These are phyloP conservation scores for Phialemoniopsis sp. DNA, from an alignment of 2,329 filamentous ascomycete species.

Conservation along the genomic window DNA sequence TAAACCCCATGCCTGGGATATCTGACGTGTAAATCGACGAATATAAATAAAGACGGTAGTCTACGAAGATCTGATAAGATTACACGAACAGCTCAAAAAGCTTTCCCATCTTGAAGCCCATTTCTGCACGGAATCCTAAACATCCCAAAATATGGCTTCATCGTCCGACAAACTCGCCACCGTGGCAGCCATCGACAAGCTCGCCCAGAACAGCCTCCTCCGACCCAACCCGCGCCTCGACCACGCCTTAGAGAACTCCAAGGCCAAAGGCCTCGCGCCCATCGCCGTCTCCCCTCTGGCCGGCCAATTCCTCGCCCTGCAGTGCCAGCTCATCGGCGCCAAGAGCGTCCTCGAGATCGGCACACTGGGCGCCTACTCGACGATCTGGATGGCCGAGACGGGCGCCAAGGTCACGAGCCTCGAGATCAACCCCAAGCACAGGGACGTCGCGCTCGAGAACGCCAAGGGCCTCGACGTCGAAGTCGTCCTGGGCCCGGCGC, in stretches of 20 bases:
- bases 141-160: too few relatives aligned
- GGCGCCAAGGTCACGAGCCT: conserved; percentile 42
- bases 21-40: too few relatives aligned
- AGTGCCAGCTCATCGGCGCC: conserved; percentile 26
- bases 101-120: too few relatives aligned
- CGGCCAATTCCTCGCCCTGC: conserved; percentile 33
- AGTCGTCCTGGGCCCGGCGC: conserved; percentile 36
- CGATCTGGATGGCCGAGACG: conserved; percentile 44
- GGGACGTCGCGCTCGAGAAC: conserved; percentile 41
- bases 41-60: too few relatives aligned
- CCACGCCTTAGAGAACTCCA: conserved; percentile 23
- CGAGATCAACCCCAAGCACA: conserved; percentile 41
- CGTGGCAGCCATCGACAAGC: conserved; percentile 6
- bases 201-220: conserved; percentile 10
- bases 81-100: too few relatives aligned
- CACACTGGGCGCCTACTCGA: conserved; percentile 49
- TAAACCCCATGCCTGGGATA: too few relatives aligned
- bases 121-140: too few relatives aligned
- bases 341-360: conserved; percentile 47
- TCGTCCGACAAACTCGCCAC: background rate
- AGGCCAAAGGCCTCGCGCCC: conserved; percentile 24
- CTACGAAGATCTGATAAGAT: too few relatives aligned
- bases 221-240: conserved; percentile 17
- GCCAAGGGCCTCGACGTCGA: conserved; percentile 36
- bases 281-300: conserved; percentile 28